phyloP scores from a whole-genome alignment of 768 basidiomycete genomes.

The Lepiota subincarnata region DNA sequence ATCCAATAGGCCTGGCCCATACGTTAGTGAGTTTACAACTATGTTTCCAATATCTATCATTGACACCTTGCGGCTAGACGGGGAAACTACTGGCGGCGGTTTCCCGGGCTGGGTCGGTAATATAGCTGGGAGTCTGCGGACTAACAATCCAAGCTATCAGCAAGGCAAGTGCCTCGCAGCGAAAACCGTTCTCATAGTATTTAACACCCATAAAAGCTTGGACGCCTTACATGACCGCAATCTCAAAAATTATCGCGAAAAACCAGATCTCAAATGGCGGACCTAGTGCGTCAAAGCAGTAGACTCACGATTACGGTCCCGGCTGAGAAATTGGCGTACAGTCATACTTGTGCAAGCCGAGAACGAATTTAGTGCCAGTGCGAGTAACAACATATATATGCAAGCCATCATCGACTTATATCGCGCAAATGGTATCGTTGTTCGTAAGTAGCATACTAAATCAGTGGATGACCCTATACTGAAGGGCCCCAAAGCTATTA shows the following conservation, averaged over 20 bases:
- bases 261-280: slow-evolving; percentile 61
- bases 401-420: slow-evolving; percentile 43
- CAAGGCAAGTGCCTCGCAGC: slow-evolving; percentile 25
- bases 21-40: slow-evolving; percentile 36
- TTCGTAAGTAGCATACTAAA: slow-evolving; percentile 32
- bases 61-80: slow-evolving; percentile 23
- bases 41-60: not conserved
- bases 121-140: slow-evolving; percentile 44
- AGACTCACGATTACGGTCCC: not conserved
- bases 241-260: slow-evolving; percentile 44
- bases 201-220: slow-evolving; percentile 33
- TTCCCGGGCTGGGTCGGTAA: slow-evolving; percentile 60
- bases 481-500: slow-evolving; percentile 33
- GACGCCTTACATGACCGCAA: slow-evolving; percentile 49
- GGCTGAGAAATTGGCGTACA: slow-evolving; percentile 13
- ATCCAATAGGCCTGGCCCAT: slow-evolving; percentile 42
- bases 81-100: slow-evolving; percentile 50
- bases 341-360: slow-evolving; percentile 51
- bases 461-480: not conserved
- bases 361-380: slow-evolving; percentile 48
- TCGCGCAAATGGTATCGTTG: slow-evolving; percentile 40
- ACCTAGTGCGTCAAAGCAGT: slow-evolving; percentile 35
- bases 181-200: not conserved
- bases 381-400: slow-evolving; percentile 44
- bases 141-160: slow-evolving; percentile 45